Percentiles rank a stretch among this genome's conserved stretches.
phyloP scores from a whole-genome alignment of 768 basidiomycete species.

The Suillus subaureus region DNA sequence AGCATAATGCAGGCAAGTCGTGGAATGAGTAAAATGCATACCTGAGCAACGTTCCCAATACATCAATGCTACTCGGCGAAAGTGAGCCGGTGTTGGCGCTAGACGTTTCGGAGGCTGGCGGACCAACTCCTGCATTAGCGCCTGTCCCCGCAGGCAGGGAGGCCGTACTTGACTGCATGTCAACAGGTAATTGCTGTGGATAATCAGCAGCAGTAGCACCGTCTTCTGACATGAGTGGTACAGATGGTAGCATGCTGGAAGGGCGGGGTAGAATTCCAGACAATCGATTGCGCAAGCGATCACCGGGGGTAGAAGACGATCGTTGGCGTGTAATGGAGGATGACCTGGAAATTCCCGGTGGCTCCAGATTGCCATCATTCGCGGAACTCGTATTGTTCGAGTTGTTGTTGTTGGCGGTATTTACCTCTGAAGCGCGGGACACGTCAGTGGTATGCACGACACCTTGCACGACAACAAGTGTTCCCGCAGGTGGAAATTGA shows the following conservation, averaged over 20 bases:
- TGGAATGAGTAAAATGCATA: constrained; percentile 34
- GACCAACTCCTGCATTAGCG: constrained; percentile 7
- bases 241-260: constrained; percentile 32
- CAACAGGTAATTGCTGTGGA: constrained; percentile 9
- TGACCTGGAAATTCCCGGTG: constrained; percentile 3
- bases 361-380: constrained; percentile 12
- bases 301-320: constrained; percentile 27
- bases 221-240: constrained; percentile 12
- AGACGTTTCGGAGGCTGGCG: constrained; percentile 15
- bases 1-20: constrained; percentile 3
- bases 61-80: constrained; percentile 79
- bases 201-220: constrained; percentile 6
- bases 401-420: constrained; percentile 17
- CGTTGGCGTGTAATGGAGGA: constrained; percentile 29
- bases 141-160: constrained; percentile 4
- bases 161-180: constrained; percentile 1
- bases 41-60: constrained; percentile 83
- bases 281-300: constrained; percentile 36
- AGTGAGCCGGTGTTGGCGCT: constrained; percentile 35
- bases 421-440: constrained; percentile 38
- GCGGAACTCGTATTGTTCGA: constrained; percentile 11
- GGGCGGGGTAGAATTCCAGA: constrained; percentile 43
- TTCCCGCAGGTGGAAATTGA: constrained; percentile 73
- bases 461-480: constrained; percentile 81
- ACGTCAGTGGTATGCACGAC: constrained; percentile 80